Evolutionary conservation across 331 rosid genomes (phyloP), one percentile per base, ranked within the genome.

Genomic region (Malus hybrid): DNA sequence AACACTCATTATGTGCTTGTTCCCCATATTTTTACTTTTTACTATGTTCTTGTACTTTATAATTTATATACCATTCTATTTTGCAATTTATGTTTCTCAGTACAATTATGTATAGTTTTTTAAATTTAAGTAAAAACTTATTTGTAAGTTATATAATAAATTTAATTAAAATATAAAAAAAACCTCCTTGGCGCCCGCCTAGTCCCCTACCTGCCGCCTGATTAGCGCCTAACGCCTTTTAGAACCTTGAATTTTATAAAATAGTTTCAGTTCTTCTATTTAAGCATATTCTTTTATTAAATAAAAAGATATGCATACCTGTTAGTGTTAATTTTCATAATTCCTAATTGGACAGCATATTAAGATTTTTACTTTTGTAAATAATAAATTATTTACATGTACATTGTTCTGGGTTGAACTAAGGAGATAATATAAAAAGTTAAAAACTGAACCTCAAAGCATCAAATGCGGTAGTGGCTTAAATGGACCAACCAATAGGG

Each of bases 181-280:
- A 34, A 6, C 39, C 39, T 0, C 39, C 39, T 34, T 34, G 39
- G 9, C 39, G 9, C 39, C 39, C 0, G 39, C 39, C 39, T 34
- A 34, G 39, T 34, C 2, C 39, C 9, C 3, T 34, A 34, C 39
- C 39, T 0, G 0, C 9, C 39, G 0, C 9, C 0, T 34, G 9
- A 34, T 34, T 34, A 34, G 39, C 9, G 0, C 39, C 9, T 34
- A 34, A 0, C 39, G 39, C 9, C 2, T 7, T 34, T 34, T 34
- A 34, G 2, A 34, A 1, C 39, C 39, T 34, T 6, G 9, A 34
- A 0, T 34, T 34, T 9, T 39, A 39, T 39, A 39, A 39, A 39
- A 9, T 39, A 9, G 12, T 39, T 39, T 39, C 12, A 7, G 44
- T 36, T 20, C 5, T 57, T 57, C 27, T 19, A 57, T n/a, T 57